Conservation (phyloP, 1,139 yeast species). For the Pichia sp. region DNA sequence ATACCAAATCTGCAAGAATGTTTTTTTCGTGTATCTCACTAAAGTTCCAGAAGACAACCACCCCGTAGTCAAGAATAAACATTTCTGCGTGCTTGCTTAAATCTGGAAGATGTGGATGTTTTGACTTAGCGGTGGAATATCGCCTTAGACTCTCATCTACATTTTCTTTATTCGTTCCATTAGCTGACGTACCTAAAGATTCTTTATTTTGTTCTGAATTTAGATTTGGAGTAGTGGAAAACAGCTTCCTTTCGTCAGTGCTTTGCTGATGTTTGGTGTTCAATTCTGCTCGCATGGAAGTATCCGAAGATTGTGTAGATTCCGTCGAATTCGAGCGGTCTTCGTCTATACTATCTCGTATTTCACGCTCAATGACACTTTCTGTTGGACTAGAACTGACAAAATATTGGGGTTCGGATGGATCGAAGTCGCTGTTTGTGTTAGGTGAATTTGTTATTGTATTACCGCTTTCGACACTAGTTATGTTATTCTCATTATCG, state of each 20-base stretch:
- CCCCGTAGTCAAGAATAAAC: constrained; percentile 87
- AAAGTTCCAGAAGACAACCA: constrained; percentile 95
- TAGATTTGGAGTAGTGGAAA: neutral
- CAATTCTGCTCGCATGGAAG: neutral
- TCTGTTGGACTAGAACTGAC: constrained; percentile 35
- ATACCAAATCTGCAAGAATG: constrained; percentile 84
- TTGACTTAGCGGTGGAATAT: constrained; percentile 15
- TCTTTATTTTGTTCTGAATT: neutral
- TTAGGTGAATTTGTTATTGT: constrained; percentile 20
- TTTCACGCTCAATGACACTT: constrained; percentile 26
- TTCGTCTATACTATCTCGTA: constrained; percentile 15
- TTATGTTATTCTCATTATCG: constrained; percentile 25
- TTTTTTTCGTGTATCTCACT: constrained; percentile 91
- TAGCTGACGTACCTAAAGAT: neutral
- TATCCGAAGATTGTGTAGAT: constrained; percentile 2
- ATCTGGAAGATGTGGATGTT: constrained; percentile 36
- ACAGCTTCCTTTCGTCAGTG: neutral
- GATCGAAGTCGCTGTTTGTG: constrained; percentile 43
- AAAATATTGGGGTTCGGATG: constrained; percentile 64
- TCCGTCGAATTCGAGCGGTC: constrained; percentile 13
- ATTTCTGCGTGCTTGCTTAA: constrained; percentile 81
- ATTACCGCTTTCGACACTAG: constrained; percentile 9
- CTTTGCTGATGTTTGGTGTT: neutral
- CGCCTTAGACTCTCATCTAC: constrained; percentile 8
- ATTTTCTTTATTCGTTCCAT: neutral